These are phyloP conservation scores for Capsicum baccatum DNA, from an alignment of 257 asterid species.

Conservation along the genomic window DNA sequence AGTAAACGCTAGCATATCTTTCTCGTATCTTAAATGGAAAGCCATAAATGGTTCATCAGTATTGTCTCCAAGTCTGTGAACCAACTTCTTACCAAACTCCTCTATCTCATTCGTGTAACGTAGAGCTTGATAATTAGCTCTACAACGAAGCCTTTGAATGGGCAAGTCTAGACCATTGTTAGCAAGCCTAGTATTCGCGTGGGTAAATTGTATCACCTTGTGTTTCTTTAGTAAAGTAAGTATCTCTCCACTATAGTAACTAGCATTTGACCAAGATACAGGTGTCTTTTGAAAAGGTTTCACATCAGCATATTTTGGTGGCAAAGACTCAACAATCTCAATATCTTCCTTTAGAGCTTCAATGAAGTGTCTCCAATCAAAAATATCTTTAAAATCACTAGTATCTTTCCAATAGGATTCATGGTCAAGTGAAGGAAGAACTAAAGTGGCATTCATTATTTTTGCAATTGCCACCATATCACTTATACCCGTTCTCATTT, in stretches of 20 bases:
- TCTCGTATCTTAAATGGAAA: constrained; percentile 90
- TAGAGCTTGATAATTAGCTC: constrained; percentile 86
- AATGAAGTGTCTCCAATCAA: constrained; percentile 80
- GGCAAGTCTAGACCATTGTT: constrained; percentile 77
- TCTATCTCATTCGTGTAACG: constrained; percentile 75
- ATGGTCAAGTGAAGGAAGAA: constrained; percentile 94
- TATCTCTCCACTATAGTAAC: constrained; percentile 80
- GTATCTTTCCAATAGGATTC: constrained; percentile 93
- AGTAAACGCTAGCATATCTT: constrained; percentile 97
- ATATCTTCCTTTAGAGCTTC: constrained; percentile 58
- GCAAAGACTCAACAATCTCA: constrained; percentile 79
- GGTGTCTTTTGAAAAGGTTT: constrained; percentile 68
- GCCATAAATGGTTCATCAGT: constrained; percentile 81
- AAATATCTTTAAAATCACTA: constrained; percentile 82
- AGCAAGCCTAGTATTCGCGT: constrained; percentile 84
- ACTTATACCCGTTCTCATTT: constrained; percentile 96
- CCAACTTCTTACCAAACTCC: constrained; percentile 63
- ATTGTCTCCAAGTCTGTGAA: constrained; percentile 62
- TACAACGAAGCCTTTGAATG: constrained; percentile 82
- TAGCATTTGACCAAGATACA: constrained; percentile 91
- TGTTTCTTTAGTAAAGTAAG: constrained; percentile 71
- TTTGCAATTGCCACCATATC: constrained; percentile 96
- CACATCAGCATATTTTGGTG: constrained; percentile 50
- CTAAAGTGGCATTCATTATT: constrained; percentile 90
- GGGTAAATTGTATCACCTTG: constrained; percentile 82